Base-by-base conservation (phyloP, 1,284 basidiomycete genomes). In the Microstroma glucosiphilum region DNA sequence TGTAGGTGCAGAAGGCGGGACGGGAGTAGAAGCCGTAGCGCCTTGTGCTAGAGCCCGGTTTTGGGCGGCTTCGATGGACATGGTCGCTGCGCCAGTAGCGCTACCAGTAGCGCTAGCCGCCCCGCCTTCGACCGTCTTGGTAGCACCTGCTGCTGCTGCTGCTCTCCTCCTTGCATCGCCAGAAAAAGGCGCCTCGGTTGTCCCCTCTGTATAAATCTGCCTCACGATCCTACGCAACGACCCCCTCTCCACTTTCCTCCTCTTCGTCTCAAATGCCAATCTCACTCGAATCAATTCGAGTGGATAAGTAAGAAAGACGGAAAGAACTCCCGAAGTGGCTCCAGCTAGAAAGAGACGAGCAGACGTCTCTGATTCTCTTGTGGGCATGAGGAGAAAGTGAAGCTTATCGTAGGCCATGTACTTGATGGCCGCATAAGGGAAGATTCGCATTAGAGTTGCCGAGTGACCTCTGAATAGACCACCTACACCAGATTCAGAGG, bases 371-470 rank as follows among this genome's bases (percentile, higher is more conserved):
- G 85, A 79, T 57, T 87, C 84, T 66, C 83, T 84, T 0, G 89
- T 89, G 0, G 92, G 92, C 87, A 98, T 97, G 56, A 98, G 80
- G 23, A 81, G 88, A 70, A 86, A 82, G 81, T 89, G 89, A 60
- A 89, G 82, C 79, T 89, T 87, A 80, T 97, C 93, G 79, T 98
- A 99, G 1, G 91, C 87, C 88, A 97, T 93, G 78, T 71, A 99
- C 81, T 96, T 97, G 80, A 98, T 90, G 58, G 89, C 92, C 46
- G 96, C 96, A 79, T 98, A 96, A 0, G 96, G 94, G 78, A 97
- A 96, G 62, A 86, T 84, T 42, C 85, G 77, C 51, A 85, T 70
- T 51, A 86, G 83, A 4, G 94, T 97, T 26, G 91, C 90, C 25
- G 90, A 91, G 80, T 99, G 94, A 1, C 96, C 96, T 83, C 96